phyloP scores from a whole-genome alignment of 1,284 basidiomycete genomes.

The Ceratobasidium sp. region DNA sequence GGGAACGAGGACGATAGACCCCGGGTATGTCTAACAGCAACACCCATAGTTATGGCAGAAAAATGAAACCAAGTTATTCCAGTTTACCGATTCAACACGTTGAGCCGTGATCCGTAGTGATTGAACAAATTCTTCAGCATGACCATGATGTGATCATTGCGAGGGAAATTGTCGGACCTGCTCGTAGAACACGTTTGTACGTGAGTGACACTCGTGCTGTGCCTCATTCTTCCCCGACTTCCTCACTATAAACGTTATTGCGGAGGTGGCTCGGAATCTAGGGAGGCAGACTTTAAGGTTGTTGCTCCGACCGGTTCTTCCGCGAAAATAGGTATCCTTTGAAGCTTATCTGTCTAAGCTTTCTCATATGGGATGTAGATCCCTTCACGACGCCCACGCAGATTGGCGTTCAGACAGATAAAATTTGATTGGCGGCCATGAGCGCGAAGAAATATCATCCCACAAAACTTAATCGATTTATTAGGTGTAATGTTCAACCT shows the following conservation, averaged over 20 bases:
- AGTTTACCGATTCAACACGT: not conserved
- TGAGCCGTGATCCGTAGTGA: not conserved
- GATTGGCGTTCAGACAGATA: not conserved
- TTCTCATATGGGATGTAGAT: not conserved
- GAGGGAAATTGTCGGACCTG: not conserved
- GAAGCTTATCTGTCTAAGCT: not conserved
- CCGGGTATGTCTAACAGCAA: no score
- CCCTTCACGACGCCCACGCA: not conserved
- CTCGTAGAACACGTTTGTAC: not conserved
- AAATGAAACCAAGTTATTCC: not conserved
- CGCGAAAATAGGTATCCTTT: not conserved
- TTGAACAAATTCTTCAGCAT: not conserved
- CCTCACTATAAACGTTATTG: not conserved
- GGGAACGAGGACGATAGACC: no score
- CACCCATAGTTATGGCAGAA: not conserved
- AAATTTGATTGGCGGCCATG: not conserved
- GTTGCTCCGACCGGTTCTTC: not conserved
- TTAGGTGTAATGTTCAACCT: not conserved
- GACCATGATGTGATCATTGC: not conserved
- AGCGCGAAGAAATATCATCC: not conserved
- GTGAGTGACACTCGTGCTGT: not conserved
- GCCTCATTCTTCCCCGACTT: not conserved
- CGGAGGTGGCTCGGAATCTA: not conserved
- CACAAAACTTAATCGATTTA: not conserved
- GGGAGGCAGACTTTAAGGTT: not conserved